A percentile compares a stretch with the other conserved stretches of the same genome.
These are phyloP conservation scores for Pseudocercospora pini-densiflorae DNA, from an alignment of 2,329 filamentous ascomycete genomes.

Conservation along the genomic window DNA sequence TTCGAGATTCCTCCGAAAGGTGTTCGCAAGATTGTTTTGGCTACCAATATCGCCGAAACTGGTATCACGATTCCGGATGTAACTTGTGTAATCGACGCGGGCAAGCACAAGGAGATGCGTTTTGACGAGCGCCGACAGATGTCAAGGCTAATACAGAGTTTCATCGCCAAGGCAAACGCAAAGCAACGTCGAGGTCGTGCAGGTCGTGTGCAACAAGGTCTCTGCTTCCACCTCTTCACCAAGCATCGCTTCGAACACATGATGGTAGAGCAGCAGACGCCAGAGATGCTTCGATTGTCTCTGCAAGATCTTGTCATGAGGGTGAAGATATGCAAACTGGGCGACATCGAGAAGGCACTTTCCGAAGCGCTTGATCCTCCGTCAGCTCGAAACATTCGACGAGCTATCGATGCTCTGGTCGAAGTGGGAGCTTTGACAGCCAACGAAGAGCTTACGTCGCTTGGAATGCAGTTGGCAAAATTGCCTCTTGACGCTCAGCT, in stretches of 20 bases:
- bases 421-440: constrained; percentile 88
- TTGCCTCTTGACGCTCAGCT: constrained; percentile 92
- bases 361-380: constrained; percentile 88
- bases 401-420: constrained; percentile 88
- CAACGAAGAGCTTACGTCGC: constrained; percentile 79
- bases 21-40: constrained; percentile 88
- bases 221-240: constrained; percentile 97
- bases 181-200: constrained; percentile 94
- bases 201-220: constrained; percentile 89
- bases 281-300: constrained; percentile 92
- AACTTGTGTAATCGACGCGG: constrained; percentile 94
- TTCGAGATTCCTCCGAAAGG: constrained; percentile 84
- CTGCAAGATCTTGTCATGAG: constrained; percentile 93
- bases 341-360: constrained; percentile 88
- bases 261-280: constrained; percentile 91
- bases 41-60: constrained; percentile 98
- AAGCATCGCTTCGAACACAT: constrained; percentile 81
- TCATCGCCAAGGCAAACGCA: constrained; percentile 93
- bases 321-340: constrained; percentile 96
- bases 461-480: constrained; percentile 85
- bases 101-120: constrained; percentile 96
- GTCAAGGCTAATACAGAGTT: constrained; percentile 88
- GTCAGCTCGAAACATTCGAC: constrained; percentile 86
- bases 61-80: constrained; percentile 99
- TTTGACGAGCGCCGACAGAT: constrained; percentile 93